Evolutionary conservation across 2,329 filamentous ascomycete genomes (phyloP).

Genomic region (Apiospora kogelbergensis): DNA sequence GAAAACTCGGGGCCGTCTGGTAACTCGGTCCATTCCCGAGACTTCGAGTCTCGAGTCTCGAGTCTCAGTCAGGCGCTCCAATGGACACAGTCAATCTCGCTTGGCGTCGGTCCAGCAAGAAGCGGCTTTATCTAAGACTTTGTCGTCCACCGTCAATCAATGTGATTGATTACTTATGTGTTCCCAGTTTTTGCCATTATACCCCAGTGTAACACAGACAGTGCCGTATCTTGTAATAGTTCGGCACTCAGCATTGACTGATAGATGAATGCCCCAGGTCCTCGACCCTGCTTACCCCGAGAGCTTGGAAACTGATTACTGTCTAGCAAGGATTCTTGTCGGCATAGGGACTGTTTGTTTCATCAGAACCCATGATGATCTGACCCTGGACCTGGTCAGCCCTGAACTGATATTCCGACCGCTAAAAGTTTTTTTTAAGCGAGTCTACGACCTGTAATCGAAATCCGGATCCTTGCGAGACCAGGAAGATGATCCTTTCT

Average conservation of each 20-base stretch:
- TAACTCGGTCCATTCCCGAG: background rate
- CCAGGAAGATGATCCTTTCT: background rate
- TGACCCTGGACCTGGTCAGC: background rate
- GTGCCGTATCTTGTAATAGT: background rate
- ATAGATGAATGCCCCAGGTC: background rate
- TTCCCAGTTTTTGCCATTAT: background rate
- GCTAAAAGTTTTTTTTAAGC: background rate
- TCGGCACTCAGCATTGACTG: background rate
- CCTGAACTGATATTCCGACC: background rate
- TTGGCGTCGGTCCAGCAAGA: background rate
- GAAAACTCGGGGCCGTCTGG: background rate
- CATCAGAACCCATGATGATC: slow-evolving; percentile 1
- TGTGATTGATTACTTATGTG: background rate
- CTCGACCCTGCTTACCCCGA: background rate
- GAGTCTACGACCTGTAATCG: background rate
- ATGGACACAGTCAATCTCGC: background rate
- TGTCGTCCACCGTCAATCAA: background rate
- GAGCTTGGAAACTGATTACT: background rate
- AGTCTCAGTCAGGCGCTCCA: background rate
- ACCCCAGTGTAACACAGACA: background rate
- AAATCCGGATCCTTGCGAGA: background rate
- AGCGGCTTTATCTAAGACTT: background rate
- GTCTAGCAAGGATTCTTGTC: background rate
- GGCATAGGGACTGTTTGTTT: background rate
- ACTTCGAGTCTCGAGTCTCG: background rate